Base-by-base conservation (phyloP, 129 eudicot genomes). In the Smallanthus sonchifolius region DNA sequence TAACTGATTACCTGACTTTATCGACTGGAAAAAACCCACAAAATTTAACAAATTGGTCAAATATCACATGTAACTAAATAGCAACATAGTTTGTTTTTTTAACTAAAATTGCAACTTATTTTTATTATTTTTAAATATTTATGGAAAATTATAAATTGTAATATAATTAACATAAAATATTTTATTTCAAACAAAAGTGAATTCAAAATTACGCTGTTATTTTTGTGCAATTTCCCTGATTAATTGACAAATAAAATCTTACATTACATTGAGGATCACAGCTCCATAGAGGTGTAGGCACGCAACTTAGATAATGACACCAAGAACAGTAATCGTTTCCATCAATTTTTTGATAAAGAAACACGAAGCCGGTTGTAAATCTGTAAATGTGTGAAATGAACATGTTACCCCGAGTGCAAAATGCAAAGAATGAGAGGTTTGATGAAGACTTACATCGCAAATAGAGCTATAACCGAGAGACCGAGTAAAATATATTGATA, bases 261-360 rank as follows among this genome's bases (percentile, higher is more conserved):
- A 86, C 91, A 47, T 75, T 72, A 84, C 91, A 89, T n/a, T 65
- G 76, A 4, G 87, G 74, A 69, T 81, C 76, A 47, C 95, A 91
- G 8, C 69, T 80, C 97, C 97, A 91, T 15, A 82, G 37, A 40
- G 91, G 77, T 42, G 96, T 88, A 28, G 97, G 97, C 19, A 92
- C 71, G 32, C 97, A 92, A 59, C 83, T 88, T 70, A 92, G 42
- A 65, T 88, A 86, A 67, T 83, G 96, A 76, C 97, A 88, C 93
- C 93, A 92, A 34, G 83, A 67, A 78, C 97, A 92, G 19, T 88
- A 80, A 4, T 86, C 81, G 35, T 88, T 83, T 11, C 86, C 96
- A 51, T 92, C 81, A 7, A 81, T 86, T 28, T 93, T 91, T 13
- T 65, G 67, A 15, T 81, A 76, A 14, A 88, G 86, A 63, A 79